These are phyloP conservation scores for Salmacisia buchloeana DNA, from an alignment of 1,284 basidiomycete species.

Conservation along the genomic window DNA sequence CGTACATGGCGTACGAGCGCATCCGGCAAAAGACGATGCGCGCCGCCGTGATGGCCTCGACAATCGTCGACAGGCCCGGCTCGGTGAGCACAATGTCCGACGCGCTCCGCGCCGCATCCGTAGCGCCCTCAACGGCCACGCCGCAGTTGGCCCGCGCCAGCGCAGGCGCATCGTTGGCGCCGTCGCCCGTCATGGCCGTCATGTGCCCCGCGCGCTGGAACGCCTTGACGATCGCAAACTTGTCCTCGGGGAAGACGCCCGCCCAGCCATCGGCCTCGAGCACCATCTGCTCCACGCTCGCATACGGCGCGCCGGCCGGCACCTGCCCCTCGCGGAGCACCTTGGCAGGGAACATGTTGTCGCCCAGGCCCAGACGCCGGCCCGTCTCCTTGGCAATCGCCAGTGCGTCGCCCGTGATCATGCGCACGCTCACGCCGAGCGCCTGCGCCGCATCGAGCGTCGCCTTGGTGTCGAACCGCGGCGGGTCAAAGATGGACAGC, in stretches of 20 bases:
- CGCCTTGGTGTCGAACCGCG: slow-evolving; percentile 96
- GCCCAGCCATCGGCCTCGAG: slow-evolving; percentile 86
- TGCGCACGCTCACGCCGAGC: slow-evolving; percentile 97
- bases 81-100: slow-evolving; percentile 92
- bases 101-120: slow-evolving; percentile 88
- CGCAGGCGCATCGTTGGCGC: slow-evolving; percentile 92
- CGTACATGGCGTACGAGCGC: slow-evolving; percentile 83
- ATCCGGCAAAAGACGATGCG: slow-evolving; percentile 97
- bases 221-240: slow-evolving; percentile 86
- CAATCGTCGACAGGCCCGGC: slow-evolving; percentile 91
- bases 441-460: slow-evolving; percentile 94
- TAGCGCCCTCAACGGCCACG: slow-evolving; percentile 92
- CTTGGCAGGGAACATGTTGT: slow-evolving; percentile 95
- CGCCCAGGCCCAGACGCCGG: slow-evolving; percentile 88
- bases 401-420: slow-evolving; percentile 99
- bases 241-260: slow-evolving; percentile 95
- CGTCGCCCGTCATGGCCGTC: slow-evolving; percentile 71
- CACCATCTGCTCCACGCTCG: slow-evolving; percentile 77
- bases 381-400: slow-evolving; percentile 99
- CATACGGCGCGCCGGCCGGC: slow-evolving; percentile 66
- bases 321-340: slow-evolving; percentile 84
- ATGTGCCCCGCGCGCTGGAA: slow-evolving; percentile 69
- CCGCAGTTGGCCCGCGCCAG: slow-evolving; percentile 76
- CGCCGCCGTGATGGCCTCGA: slow-evolving; percentile 89
- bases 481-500: slow-evolving; percentile 94